Percentiles rank a stretch among this genome's conserved stretches.
phyloP scores from a whole-genome alignment of 495 filamentous ascomycete genomes.

The Niebla homalea region DNA sequence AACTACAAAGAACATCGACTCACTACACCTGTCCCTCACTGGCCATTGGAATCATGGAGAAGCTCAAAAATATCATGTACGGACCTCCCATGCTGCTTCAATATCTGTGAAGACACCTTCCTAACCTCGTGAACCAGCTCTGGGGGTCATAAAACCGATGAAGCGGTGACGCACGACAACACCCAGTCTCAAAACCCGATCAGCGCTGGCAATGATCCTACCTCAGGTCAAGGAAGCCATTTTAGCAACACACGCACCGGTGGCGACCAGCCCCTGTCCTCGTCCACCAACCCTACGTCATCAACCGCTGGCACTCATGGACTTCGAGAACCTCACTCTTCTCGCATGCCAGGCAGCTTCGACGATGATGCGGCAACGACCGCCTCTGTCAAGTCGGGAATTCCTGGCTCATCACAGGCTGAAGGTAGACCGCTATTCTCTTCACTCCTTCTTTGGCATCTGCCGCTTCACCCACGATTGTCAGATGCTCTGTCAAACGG shows the following conservation, averaged over 20 bases:
- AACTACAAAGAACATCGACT: too few species aligned
- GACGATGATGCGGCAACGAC: slow-evolving; percentile 22
- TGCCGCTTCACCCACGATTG: too few species aligned
- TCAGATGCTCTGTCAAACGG: too few species aligned
- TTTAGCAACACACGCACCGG: slow-evolving; percentile 9
- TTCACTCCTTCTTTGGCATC: too few species aligned
- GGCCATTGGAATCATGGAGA: slow-evolving; percentile 12
- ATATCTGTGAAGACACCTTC: not conserved
- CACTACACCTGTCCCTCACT: too few species aligned
- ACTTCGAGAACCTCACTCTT: slow-evolving; percentile 6
- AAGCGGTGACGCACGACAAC: slow-evolving; percentile 25
- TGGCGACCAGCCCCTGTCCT: slow-evolving; percentile 6
- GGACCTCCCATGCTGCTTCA: not conserved
- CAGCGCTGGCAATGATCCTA: slow-evolving; percentile 16
- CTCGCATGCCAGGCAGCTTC: slow-evolving; percentile 15
- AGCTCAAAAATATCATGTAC: slow-evolving; percentile 31
- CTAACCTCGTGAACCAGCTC: slow-evolving; percentile 17
- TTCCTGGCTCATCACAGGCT: slow-evolving; percentile 24
- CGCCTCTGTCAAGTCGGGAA: slow-evolving; percentile 34
- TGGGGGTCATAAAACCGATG: slow-evolving; percentile 29
- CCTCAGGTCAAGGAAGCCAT: slow-evolving; percentile 18
- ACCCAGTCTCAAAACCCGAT: slow-evolving; percentile 19
- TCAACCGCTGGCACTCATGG: not conserved
- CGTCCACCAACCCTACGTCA: slow-evolving; percentile 7
- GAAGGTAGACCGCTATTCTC: not conserved